phyloP scores from a whole-genome alignment of 1,139 yeast genomes.

The Suhomyces bolitotheri region DNA sequence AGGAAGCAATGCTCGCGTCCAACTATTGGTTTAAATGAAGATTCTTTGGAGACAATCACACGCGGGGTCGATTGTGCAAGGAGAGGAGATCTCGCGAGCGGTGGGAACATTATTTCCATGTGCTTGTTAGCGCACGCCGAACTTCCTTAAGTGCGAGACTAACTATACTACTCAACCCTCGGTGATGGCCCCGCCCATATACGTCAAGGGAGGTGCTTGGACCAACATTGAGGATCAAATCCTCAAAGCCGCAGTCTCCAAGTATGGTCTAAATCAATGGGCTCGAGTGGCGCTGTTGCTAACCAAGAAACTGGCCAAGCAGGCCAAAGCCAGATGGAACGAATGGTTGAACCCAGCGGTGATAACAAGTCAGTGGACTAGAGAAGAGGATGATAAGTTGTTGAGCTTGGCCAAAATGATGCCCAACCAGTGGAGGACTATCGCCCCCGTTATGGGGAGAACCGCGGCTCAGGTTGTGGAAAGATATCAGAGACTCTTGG shows the following conservation, averaged over 20 bases:
- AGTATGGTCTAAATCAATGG: conserved; percentile 95
- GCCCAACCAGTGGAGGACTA: conserved; percentile 95
- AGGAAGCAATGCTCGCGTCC: too few species aligned
- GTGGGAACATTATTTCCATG: neutral
- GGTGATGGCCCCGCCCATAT: conserved; percentile 46
- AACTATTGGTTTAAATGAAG: too few species aligned
- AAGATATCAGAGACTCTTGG: conserved; percentile 75
- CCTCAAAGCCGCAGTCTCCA: conserved; percentile 84
- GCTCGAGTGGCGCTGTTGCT: conserved; percentile 84
- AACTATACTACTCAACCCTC: neutral
- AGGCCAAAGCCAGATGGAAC: conserved; percentile 90
- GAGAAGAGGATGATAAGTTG: conserved; percentile 74
- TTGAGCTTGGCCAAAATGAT: conserved; percentile 64
- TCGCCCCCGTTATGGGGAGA: conserved; percentile 76
- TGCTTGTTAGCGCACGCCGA: neutral
- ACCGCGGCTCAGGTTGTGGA: conserved; percentile 91
- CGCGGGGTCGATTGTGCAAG: neutral
- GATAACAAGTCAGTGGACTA: conserved; percentile 65
- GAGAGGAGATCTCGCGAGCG: neutral
- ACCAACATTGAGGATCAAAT: conserved; percentile 89
- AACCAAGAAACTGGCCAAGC: conserved; percentile 84
- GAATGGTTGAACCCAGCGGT: conserved; percentile 84
- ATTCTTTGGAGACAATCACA: too few species aligned
- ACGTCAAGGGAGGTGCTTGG: conserved; percentile 90
- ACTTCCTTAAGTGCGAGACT: neutral